These are phyloP conservation scores for Panellus pusillus DNA, from an alignment of 768 basidiomycete species.

Conservation along the genomic window DNA sequence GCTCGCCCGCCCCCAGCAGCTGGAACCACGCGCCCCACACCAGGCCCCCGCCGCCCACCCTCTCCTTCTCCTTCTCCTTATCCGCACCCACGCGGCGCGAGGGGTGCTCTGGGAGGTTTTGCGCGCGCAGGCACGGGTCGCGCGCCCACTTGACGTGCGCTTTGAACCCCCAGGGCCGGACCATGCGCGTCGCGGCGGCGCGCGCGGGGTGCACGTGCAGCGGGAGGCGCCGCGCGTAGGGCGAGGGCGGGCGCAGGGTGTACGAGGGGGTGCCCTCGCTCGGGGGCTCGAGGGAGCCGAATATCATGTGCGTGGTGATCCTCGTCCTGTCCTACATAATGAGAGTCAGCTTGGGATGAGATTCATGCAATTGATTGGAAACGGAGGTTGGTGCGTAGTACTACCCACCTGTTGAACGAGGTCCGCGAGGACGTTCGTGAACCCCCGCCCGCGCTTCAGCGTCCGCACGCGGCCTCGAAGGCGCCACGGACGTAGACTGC, in stretches of 20 bases:
- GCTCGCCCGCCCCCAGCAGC: constrained; percentile 42
- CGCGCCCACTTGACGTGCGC: constrained; percentile 35
- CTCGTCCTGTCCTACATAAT: too few relatives aligned
- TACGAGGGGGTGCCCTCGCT: constrained; percentile 25
- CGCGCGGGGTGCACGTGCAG: constrained; percentile 53
- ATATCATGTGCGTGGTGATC: constrained; percentile 56
- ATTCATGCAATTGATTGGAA: too few relatives aligned
- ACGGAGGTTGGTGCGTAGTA: too few relatives aligned
- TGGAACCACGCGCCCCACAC: constrained; percentile 63
- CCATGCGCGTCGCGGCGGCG: constrained; percentile 26
- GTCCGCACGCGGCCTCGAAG: constrained; percentile 46
- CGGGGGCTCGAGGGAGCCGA: constrained; percentile 44
- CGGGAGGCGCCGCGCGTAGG: constrained; percentile 61
- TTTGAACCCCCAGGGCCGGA: constrained; percentile 35
- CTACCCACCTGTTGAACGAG: constrained; percentile 63
- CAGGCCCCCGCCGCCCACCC: constrained; percentile 52
- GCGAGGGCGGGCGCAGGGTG: constrained; percentile 49
- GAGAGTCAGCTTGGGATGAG: too few relatives aligned
- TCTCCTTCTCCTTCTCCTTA: too few relatives aligned
- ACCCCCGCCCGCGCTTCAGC: constrained; percentile 50
- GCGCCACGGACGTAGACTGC: constrained; percentile 38
- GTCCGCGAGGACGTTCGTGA: constrained; percentile 59
- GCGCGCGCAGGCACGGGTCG: constrained; percentile 41
- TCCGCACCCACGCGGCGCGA: too few relatives aligned
- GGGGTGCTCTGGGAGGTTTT: constrained; percentile 39